phyloP scores from a whole-genome alignment of 495 filamentous ascomycete species.

The Xylona heveae region DNA sequence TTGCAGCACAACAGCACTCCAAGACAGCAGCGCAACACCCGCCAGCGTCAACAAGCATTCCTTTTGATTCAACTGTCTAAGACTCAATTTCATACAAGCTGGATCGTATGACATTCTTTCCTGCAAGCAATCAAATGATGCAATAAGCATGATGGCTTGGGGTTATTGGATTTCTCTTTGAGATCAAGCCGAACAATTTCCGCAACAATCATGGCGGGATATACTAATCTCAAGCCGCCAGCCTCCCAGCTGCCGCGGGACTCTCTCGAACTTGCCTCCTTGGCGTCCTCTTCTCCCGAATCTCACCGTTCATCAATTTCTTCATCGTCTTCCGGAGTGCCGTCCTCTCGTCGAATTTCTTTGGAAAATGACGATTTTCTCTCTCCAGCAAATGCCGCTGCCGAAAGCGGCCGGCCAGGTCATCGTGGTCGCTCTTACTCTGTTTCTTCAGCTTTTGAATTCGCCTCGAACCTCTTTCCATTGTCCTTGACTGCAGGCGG shows the following conservation, averaged over 20 bases:
- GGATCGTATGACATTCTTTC: too few species aligned
- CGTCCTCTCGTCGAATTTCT: conserved; percentile 79
- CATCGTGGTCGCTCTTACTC: conserved; percentile 56
- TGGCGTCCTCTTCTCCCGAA: conserved; percentile 58
- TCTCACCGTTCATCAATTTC: conserved; percentile 35
- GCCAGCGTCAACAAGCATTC: too few species aligned
- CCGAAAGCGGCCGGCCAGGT: conserved; percentile 17
- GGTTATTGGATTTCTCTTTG: too few species aligned
- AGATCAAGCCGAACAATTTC: too few species aligned
- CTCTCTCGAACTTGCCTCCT: conserved; percentile 87
- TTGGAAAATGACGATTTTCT: conserved; percentile 73
- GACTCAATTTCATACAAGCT: too few species aligned
- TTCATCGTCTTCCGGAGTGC: conserved; percentile 65
- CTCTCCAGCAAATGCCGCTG: conserved; percentile 31
- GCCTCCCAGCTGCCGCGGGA: conserved; percentile 40
- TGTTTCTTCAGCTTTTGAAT: conserved; percentile 84
- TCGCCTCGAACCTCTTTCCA: conserved; percentile 74
- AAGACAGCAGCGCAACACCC: too few species aligned
- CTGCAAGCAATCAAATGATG: too few species aligned
- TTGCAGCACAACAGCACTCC: too few species aligned
- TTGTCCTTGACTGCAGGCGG: conserved; percentile 63
- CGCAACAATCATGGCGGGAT: too few species aligned
- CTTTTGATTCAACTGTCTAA: too few species aligned
- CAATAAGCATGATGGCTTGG: too few species aligned
- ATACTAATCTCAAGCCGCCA: background rate